Evolutionary conservation across 352 stramenopile species (phyloP).

Genomic region (Phytopythium boreale): DNA sequence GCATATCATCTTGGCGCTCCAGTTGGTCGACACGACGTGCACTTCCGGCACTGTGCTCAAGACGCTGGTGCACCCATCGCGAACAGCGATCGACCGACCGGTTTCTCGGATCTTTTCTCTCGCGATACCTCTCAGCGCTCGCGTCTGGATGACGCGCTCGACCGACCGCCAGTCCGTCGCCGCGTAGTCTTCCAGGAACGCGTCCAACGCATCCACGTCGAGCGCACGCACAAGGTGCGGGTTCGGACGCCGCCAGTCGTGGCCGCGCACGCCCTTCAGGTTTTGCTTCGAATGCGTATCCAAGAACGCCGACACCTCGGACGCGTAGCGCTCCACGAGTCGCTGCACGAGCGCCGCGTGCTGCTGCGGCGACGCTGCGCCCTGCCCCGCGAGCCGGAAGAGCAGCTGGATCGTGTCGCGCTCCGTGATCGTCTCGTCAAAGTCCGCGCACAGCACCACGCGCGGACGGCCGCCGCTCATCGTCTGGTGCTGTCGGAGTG

Average conservation of each 20-base stretch:
- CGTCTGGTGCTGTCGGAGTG: background rate
- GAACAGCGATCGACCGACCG: constrained; percentile 19
- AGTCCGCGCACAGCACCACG: constrained; percentile 46
- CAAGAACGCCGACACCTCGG: constrained; percentile 25
- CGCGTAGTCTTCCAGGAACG: constrained; percentile 45
- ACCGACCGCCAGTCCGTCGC: constrained; percentile 45
- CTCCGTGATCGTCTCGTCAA: constrained; percentile 69
- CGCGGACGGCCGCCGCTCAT: background rate
- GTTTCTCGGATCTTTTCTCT: constrained; percentile 9
- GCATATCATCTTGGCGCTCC: constrained; percentile 47
- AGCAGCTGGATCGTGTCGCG: constrained; percentile 58
- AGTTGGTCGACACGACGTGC: constrained; percentile 66
- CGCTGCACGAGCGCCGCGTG: constrained; percentile 21
- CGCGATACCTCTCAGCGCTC: constrained; percentile 34
- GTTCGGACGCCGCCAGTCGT: background rate
- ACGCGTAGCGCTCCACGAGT: constrained; percentile 33
- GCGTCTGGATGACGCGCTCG: constrained; percentile 31
- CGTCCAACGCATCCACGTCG: constrained; percentile 25
- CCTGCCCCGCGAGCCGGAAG: constrained; percentile 28
- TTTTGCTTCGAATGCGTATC: background rate
- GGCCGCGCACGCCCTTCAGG: background rate
- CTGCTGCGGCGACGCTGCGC: background rate
- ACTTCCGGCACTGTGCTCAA: constrained; percentile 19
- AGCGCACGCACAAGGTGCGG: constrained; percentile 13
- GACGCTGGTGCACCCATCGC: constrained; percentile 26